These are phyloP conservation scores for Pythium coloratum DNA, from an alignment of 352 stramenopile genomes.

Conservation along the genomic window DNA sequence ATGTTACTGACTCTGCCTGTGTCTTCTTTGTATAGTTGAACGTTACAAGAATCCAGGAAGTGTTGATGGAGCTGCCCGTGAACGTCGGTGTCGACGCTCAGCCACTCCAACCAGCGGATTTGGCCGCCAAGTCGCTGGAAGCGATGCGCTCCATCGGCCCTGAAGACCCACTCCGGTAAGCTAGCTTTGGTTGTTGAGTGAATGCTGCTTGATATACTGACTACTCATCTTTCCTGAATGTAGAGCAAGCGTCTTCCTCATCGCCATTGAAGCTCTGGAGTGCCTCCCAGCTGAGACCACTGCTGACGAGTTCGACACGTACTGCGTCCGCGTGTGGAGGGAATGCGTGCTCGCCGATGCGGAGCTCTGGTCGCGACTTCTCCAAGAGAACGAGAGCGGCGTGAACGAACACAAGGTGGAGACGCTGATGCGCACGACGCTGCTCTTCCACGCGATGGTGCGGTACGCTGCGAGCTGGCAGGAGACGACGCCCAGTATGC, in stretches of 20 bases:
- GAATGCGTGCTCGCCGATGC: constrained; percentile 54
- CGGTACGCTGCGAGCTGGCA: constrained; percentile 40
- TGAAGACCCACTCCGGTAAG: constrained; percentile 58
- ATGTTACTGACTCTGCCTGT: neutral
- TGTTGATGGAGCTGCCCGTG: constrained; percentile 59
- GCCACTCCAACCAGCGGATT: constrained; percentile 43
- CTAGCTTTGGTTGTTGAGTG: neutral
- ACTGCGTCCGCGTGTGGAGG: constrained; percentile 52
- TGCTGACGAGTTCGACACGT: constrained; percentile 44
- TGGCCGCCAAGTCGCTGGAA: constrained; percentile 53
- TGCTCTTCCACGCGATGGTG: constrained; percentile 65
- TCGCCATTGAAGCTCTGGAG: constrained; percentile 69
- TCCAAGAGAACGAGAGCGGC: constrained; percentile 48
- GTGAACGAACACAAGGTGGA: constrained; percentile 70
- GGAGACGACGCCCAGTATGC: constrained; percentile 20
- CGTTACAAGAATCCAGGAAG: constrained; percentile 55
- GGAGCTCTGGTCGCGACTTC: constrained; percentile 56
- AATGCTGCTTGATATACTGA: neutral
- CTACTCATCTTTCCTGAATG: neutral
- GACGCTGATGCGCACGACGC: constrained; percentile 62
- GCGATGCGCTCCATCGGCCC: constrained; percentile 39
- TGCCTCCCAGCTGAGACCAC: constrained; percentile 38
- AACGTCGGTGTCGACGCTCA: constrained; percentile 35
- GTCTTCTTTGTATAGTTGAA: constrained; percentile 41
- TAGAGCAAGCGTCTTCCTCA: constrained; percentile 69